A percentile compares a stretch with the other conserved stretches of the same genome.
These are phyloP conservation scores for grape (Vitis vinifera) DNA, from an alignment of 164 flowering plant genomes.

Conservation along the genomic window DNA sequence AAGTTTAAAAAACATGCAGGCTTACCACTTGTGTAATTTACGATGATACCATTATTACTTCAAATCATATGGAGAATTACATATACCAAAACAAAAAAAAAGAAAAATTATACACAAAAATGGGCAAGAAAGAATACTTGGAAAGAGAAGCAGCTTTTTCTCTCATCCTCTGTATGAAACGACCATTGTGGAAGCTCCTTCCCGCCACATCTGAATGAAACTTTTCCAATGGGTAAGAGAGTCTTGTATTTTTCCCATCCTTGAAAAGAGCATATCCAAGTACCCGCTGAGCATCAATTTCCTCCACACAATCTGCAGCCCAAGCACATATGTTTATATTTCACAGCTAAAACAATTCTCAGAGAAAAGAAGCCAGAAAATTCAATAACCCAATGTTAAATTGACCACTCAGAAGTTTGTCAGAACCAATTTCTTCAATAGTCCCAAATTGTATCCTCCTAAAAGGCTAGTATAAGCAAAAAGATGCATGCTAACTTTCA, in stretches of 20 bases:
- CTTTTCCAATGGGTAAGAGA: slow-evolving; percentile 47
- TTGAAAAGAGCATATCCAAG: slow-evolving; percentile 46
- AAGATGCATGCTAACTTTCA: neutral
- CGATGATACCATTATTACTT: neutral
- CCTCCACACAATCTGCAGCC: slow-evolving; percentile 45
- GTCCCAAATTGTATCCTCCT: neutral
- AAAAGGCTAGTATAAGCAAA: neutral
- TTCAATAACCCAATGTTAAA: neutral
- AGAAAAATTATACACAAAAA: neutral
- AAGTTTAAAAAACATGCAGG: neutral
- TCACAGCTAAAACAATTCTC: neutral
- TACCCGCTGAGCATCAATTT: slow-evolving; percentile 49
- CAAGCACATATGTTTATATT: neutral
- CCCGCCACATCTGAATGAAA: slow-evolving; percentile 47
- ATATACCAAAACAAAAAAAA: neutral
- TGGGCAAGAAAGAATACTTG: slow-evolving; percentile 26
- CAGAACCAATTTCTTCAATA: neutral
- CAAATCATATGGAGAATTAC: neutral
- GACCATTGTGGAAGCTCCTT: slow-evolving; percentile 50
- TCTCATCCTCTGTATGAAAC: slow-evolving; percentile 50
- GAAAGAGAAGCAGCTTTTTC: slow-evolving; percentile 44
- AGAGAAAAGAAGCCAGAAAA: neutral
- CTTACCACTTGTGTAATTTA: neutral
- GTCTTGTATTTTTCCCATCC: slow-evolving; percentile 36
- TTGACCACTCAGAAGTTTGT: neutral